Percentiles rank a stretch among this genome's conserved stretches.
phyloP scores from a whole-genome alignment of 306 rosid genomes.

The Ormosia emarginata region DNA sequence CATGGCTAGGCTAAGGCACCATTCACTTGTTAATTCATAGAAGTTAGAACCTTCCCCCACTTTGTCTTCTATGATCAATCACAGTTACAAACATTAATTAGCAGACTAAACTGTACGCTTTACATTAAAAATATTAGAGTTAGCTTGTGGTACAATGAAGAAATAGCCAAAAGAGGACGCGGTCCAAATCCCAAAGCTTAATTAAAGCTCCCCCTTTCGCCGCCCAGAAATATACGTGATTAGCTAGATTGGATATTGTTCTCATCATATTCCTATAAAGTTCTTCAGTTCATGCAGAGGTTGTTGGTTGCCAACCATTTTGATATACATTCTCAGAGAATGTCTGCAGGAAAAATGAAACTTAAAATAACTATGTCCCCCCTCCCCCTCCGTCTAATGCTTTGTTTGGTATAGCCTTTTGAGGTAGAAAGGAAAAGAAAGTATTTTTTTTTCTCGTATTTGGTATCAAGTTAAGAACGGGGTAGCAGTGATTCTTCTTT shows the following conservation, averaged over 20 bases:
- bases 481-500: too few species aligned
- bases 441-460: too few species aligned
- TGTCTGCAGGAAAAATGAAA: neutral
- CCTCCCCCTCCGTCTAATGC: too few species aligned
- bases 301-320: conserved; percentile 32
- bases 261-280: neutral
- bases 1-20: neutral
- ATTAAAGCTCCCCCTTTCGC: conserved; percentile 4
- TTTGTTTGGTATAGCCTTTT: too few species aligned
- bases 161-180: neutral
- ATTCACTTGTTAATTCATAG: neutral
- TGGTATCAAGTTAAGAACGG: too few species aligned
- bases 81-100: too few species aligned
- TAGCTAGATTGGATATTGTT: conserved; percentile 17
- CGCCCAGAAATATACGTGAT: conserved; percentile 27
- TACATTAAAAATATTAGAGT: too few species aligned
- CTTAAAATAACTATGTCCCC: neutral
- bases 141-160: neutral
- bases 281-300: neutral
- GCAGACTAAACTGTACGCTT: too few species aligned
- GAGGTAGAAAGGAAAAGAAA: too few species aligned
- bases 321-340: conserved; percentile 14
- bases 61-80: neutral
- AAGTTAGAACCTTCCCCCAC: neutral
- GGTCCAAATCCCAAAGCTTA: conserved; percentile 22